Base-by-base conservation (phyloP, 1,284 basidiomycete genomes). In the Ganoderma boninense region DNA sequence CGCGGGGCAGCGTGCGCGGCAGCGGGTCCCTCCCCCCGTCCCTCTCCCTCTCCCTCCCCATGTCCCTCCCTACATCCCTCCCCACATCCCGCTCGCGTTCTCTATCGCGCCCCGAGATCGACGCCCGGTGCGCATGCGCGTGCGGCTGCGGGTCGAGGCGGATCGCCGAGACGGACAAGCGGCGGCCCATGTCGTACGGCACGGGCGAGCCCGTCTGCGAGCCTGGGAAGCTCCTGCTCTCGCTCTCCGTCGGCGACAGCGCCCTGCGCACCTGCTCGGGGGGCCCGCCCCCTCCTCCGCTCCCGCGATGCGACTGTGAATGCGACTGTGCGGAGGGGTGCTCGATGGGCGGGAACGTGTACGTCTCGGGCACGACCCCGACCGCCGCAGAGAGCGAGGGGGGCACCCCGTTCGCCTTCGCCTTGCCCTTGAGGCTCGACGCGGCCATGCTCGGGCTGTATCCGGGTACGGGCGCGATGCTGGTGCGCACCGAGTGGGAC, bases 101-200 rank as follows among this genome's bases (percentile, higher is more conserved):
- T 11, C 67, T n/a, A 4, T 61, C 32, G 57, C 35, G 57, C 40
- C 16, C n/a, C 38, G 38, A 16, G 38, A 42, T 40, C 23, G 60
- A 42, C 38, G 13, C 23, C 60, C 38, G 60, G 60, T 60, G 57
- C 18, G 16, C 32, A 3, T 35, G 56, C 13, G 46, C n/a, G 7
- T 6, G 5, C 7, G 57, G 35, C 57, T 60, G 77, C 40, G 77
- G 74, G 57, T 90, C 89, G 64, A 87, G 77, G 44, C 89, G 84
- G 35, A 81, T 82, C 1, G 84, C 84, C 38, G 87, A 87, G 43
- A 87, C 77, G 0, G 87, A 88, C 57, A 84, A 78, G 13, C 87
- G 82, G 62, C 87, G 81, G 20, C 78, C 74, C 14, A 84, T 76
- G 64, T 89, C 87, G 68, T 84, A 84, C 5, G 89, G 84, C 14